Evolutionary conservation across 2,329 filamentous ascomycete genomes (phyloP).

Genomic region (Xylariaceae sp.): DNA sequence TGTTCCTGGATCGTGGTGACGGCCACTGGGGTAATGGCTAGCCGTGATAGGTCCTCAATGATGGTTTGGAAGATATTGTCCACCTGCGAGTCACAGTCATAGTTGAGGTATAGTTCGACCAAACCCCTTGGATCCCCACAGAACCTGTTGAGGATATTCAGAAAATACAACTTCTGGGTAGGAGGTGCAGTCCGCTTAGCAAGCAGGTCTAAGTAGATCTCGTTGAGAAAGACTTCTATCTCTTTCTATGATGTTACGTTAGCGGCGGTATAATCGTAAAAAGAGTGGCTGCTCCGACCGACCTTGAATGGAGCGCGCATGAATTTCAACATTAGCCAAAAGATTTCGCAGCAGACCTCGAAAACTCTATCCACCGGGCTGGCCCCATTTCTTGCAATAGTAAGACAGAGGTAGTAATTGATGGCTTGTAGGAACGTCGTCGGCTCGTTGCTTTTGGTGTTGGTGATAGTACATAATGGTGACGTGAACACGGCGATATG

Average conservation of each 20-base stretch:
- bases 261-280: conserved; percentile 25
- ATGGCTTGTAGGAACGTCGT: conserved; percentile 91
- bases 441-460: conserved; percentile 79
- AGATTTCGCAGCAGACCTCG: conserved; percentile 93
- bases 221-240: conserved; percentile 94
- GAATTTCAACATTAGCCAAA: conserved; percentile 94
- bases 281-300: conserved; percentile 20
- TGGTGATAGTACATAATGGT: conserved; percentile 84
- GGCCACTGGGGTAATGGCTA: conserved; percentile 72
- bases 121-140: conserved; percentile 81
- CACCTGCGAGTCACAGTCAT: conserved; percentile 91
- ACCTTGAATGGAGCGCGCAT: conserved; percentile 93
- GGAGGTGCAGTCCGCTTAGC: conserved; percentile 80
- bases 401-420: conserved; percentile 94
- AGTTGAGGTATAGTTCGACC: conserved; percentile 95
- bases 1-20: conserved; percentile 76
- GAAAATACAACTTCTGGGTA: conserved; percentile 88
- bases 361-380: conserved; percentile 90
- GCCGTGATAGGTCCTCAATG: conserved; percentile 86
- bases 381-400: conserved; percentile 88
- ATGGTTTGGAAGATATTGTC: conserved; percentile 97
- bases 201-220: conserved; percentile 89
- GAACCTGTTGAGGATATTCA: conserved; percentile 77
- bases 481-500: conserved; percentile 88
- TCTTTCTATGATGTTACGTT: conserved; percentile 61